Conservation (phyloP, 2,329 filamentous ascomycete species). For the Colletotrichum sp. region DNA sequence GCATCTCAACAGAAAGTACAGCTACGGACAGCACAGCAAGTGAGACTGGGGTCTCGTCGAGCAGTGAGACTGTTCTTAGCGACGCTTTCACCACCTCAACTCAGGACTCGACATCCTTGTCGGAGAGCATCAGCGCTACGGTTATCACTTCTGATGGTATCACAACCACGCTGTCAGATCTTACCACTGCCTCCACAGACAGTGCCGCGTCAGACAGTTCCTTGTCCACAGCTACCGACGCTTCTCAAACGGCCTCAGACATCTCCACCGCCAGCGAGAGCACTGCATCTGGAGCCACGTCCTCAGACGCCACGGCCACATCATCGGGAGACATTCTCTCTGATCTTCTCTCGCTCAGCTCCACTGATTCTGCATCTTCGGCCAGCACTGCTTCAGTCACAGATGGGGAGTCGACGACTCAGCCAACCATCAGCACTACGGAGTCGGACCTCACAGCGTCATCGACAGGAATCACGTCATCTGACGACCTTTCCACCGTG, state of each 20-base stretch:
- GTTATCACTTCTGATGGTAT: neutral
- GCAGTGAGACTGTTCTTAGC: neutral
- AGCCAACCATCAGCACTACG: neutral
- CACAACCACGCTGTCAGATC: neutral
- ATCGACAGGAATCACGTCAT: neutral
- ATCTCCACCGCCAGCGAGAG: neutral
- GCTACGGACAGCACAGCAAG: neutral
- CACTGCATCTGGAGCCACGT: neutral
- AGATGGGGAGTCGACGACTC: neutral
- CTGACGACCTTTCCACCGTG: neutral
- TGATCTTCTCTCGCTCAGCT: neutral
- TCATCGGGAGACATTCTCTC: neutral
- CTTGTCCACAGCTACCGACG: neutral
- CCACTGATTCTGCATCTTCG: neutral
- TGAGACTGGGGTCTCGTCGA: neutral
- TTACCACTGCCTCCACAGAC: neutral
- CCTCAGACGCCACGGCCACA: neutral
- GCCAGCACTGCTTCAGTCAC: neutral
- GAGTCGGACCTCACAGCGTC: neutral
- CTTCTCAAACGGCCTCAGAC: neutral
- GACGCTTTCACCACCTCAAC: neutral
- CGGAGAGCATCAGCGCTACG: neutral
- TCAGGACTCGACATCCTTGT: neutral
- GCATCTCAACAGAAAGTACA: neutral
- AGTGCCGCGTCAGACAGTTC: neutral